Base-by-base conservation (phyloP, 2,329 filamentous ascomycete species). In the Fusarium denticulatum region DNA sequence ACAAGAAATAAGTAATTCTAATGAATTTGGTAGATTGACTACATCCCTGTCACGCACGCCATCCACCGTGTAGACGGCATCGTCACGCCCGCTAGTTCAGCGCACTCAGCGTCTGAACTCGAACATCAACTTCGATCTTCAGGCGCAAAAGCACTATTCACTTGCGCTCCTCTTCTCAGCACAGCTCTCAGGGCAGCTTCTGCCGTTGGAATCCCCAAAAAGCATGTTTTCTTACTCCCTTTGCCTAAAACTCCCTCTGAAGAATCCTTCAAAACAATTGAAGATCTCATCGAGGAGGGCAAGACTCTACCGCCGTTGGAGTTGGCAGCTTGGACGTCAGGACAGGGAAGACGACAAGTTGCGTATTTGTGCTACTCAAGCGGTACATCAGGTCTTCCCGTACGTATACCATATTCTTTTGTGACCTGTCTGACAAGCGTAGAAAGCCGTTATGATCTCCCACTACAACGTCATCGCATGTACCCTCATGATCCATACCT, bases 371-470 rank as follows among this genome's bases (percentile, higher is more conserved):
- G 92, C 82, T 95, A 94, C 80, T 94, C 92, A 0, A 94, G 91
- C 78, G 93, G 93, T 10, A 96, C 93, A 2, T 95, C 93, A 22
- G 93, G 93, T 6, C 83, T 95, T 40, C 93, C 93, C 18, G 91
- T 93, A 85, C 65, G 37, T 36, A 9, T 30, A 9, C 15, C 24
- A 14, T 2, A 1, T 0, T 11, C 7, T 16, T 7, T 5, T 1
- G 10, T 10, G n/a, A n/a, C 1, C 4, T 28, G 6, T 30, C 58
- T 72, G 37, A 65, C 40, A 34, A 52, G 10, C 3, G 6, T 64
- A 93, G 89, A 94, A 95, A 91, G 93, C 93, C 39, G 93, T 95
- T 49, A 95, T 94, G 92, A 93, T 96, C 67, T 93, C 93, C 8
- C 93, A 96, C 79, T 84, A 85, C 42, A 96, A 96, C 74, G 91